Conservation (phyloP, 164 flowering plant genomes). For the Berberis vulgaris region DNA sequence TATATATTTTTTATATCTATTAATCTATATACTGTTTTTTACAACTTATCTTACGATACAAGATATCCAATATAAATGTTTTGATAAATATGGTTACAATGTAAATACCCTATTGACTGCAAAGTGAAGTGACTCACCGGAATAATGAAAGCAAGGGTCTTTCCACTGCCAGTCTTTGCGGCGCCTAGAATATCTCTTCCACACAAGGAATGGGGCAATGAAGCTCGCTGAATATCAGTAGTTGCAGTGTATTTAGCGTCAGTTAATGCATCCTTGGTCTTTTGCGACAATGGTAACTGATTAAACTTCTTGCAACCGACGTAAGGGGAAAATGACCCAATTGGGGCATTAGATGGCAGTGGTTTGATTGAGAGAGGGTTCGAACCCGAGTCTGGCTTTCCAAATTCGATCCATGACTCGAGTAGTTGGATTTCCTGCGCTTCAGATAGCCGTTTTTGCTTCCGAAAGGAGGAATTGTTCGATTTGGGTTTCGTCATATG, state of each 20-base stretch:
- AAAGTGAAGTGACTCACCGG: slow-evolving; percentile 51
- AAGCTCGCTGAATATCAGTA: slow-evolving; percentile 85
- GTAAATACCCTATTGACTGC: not conserved
- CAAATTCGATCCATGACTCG: slow-evolving; percentile 60
- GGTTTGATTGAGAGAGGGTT: slow-evolving; percentile 68
- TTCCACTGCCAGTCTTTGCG: slow-evolving; percentile 95
- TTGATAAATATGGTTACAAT: not conserved
- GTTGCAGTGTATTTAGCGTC: slow-evolving; percentile 32
- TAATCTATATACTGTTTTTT: no score
- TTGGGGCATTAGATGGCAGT: slow-evolving; percentile 26
- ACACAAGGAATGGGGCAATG: slow-evolving; percentile 80
- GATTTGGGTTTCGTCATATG: not conserved
- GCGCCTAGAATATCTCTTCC: slow-evolving; percentile 94
- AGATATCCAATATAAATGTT: no score
- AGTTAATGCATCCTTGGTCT: slow-evolving; percentile 50
- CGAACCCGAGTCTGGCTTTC: slow-evolving; percentile 68
- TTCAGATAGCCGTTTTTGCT: slow-evolving; percentile 36
- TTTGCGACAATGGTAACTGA: slow-evolving; percentile 68
- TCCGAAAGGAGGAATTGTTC: slow-evolving; percentile 10
- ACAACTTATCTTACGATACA: no score
- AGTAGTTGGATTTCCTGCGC: slow-evolving; percentile 53
- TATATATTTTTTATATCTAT: no score
- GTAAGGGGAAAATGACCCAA: slow-evolving; percentile 59
- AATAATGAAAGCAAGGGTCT: slow-evolving; percentile 80
- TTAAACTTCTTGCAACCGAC: slow-evolving; percentile 51